A percentile compares a stretch with the other conserved stretches of the same genome.
These are phyloP conservation scores for Saccharomyces hybrid DNA, from an alignment of 1,139 yeast species.

Conservation along the genomic window DNA sequence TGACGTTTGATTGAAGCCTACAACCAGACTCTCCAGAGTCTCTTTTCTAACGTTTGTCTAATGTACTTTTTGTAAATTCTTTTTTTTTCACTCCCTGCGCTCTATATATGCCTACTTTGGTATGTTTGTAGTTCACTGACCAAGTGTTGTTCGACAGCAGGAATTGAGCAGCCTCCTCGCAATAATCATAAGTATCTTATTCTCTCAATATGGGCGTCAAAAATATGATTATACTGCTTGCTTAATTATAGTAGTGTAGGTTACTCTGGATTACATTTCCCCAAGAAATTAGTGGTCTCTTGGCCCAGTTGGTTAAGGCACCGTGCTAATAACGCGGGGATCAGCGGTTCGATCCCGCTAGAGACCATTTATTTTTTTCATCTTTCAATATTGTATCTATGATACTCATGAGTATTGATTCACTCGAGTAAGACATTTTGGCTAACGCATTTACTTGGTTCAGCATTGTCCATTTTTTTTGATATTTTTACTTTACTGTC, in stretches of 20 bases:
- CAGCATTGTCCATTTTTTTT: not conserved
- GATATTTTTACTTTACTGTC: not conserved
- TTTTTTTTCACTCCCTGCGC: not conserved
- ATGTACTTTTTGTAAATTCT: not conserved
- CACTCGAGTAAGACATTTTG: not conserved
- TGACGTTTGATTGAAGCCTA: not conserved
- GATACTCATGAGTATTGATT: not conserved
- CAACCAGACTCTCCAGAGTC: not conserved
- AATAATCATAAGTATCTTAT: not conserved
- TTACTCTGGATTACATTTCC: not conserved
- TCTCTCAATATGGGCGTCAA: not conserved
- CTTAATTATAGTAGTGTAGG: not conserved
- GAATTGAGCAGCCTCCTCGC: not conserved
- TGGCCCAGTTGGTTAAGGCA: slow-evolving; percentile 34
- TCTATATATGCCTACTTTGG: not conserved
- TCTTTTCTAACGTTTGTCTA: not conserved
- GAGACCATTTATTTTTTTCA: slow-evolving; percentile 24
- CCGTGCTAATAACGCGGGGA: slow-evolving; percentile 11
- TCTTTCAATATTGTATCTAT: not conserved
- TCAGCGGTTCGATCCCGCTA: slow-evolving; percentile 34
- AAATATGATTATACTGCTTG: not conserved
- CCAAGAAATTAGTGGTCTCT: slow-evolving; percentile 18
- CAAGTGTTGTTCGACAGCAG: not conserved
- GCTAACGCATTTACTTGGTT: not conserved
- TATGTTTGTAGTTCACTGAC: not conserved